Evolutionary conservation across 352 stramenopile genomes (phyloP).

Genomic region (Pythium apleroticum): DNA sequence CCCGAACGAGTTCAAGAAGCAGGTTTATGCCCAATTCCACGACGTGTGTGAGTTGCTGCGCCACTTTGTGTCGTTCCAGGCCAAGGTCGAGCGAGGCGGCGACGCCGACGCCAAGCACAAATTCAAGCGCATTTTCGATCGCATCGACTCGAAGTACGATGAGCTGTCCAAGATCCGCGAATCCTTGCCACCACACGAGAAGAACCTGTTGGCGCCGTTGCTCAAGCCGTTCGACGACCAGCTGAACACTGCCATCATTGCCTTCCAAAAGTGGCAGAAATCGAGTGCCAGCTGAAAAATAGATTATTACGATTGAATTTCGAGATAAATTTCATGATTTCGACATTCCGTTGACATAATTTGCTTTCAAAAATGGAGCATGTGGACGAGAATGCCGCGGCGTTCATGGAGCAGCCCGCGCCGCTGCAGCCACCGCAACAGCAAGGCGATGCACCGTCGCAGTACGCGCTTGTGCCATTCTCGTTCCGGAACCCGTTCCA

Average conservation of each 20-base stretch:
- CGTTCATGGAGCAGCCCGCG: constrained; percentile 27
- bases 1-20: constrained; percentile 85
- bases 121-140: constrained; percentile 83
- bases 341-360: no score
- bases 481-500: constrained; percentile 78
- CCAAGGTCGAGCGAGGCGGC: constrained; percentile 53
- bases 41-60: constrained; percentile 81
- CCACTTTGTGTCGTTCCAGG: constrained; percentile 85
- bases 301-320: constrained; percentile 1
- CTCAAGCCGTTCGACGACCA: constrained; percentile 87
- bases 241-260: constrained; percentile 88
- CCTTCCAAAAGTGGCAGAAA: constrained; percentile 32
- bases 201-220: constrained; percentile 77
- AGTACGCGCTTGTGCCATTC: constrained; percentile 58
- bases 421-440: constrained; percentile 4
- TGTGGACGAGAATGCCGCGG: not conserved
- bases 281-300: constrained; percentile 10
- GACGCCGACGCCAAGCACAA: constrained; percentile 66
- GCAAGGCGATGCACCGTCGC: not conserved
- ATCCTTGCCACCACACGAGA: constrained; percentile 76
- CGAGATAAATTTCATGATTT: not conserved
- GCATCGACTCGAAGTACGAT: constrained; percentile 88
- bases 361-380: constrained; percentile 11
- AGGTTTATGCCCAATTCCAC: constrained; percentile 86
- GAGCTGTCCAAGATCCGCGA: constrained; percentile 82